These are phyloP conservation scores for Naganishia sp. DNA, from an alignment of 1,284 basidiomycete species.

Conservation along the genomic window DNA sequence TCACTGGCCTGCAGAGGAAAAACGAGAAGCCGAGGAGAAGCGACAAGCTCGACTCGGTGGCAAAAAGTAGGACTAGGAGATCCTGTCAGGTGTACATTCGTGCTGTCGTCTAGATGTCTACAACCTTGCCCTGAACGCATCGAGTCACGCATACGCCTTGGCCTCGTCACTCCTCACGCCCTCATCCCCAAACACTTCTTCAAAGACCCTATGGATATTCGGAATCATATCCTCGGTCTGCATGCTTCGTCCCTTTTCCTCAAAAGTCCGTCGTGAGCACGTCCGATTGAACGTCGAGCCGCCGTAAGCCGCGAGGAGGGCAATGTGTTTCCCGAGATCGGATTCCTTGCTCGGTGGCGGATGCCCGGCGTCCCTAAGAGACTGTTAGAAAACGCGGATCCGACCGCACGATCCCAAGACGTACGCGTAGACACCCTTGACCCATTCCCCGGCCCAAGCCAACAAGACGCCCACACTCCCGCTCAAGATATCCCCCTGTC, in stretches of 20 bases:
- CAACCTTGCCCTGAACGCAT: slow-evolving; percentile 25
- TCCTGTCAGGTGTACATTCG: neutral
- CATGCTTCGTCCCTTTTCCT: slow-evolving; percentile 73
- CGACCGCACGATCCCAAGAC: slow-evolving; percentile 47
- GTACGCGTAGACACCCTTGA: slow-evolving; percentile 69
- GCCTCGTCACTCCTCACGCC: slow-evolving; percentile 31
- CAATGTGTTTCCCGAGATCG: slow-evolving; percentile 60
- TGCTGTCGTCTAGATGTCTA: slow-evolving; percentile 1
- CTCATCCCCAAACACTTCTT: slow-evolving; percentile 64
- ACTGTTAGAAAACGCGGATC: neutral
- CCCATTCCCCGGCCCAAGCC: slow-evolving; percentile 92
- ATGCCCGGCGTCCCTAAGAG: slow-evolving; percentile 55
- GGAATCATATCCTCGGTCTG: slow-evolving; percentile 87
- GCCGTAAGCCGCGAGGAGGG: slow-evolving; percentile 82
- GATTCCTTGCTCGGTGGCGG: slow-evolving; percentile 58
- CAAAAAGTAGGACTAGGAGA: slow-evolving; percentile 12
- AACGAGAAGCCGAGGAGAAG: slow-evolving; percentile 33
- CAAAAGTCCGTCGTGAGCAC: slow-evolving; percentile 74
- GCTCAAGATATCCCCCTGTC: slow-evolving; percentile 91
- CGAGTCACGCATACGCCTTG: slow-evolving; percentile 27
- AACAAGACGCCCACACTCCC: slow-evolving; percentile 84
- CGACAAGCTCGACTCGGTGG: slow-evolving; percentile 27
- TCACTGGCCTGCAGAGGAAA: slow-evolving; percentile 19
- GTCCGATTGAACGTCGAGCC: slow-evolving; percentile 85
- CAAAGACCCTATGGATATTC: slow-evolving; percentile 72